Evolutionary conservation across 2,329 filamentous ascomycete species (phyloP).

Genomic region (Cytospora mali): DNA sequence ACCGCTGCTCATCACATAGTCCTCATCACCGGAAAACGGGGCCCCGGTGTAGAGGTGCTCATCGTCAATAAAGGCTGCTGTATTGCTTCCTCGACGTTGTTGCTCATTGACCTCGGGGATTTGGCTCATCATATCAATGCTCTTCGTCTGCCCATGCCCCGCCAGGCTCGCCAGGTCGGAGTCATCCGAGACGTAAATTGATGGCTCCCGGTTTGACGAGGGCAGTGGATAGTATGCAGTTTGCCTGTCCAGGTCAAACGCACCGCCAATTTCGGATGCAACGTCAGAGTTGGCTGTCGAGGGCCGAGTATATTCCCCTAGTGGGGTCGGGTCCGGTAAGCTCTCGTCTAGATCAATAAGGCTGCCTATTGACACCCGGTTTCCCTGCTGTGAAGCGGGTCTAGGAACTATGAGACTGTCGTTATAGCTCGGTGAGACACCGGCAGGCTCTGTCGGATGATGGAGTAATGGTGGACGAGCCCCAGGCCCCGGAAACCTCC

Average conservation of each 20-base stretch:
- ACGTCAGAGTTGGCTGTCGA: constrained; percentile 64
- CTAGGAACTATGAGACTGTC: constrained; percentile 40
- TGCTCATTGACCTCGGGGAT: constrained; percentile 20
- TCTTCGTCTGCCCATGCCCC: constrained; percentile 30
- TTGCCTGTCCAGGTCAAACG: constrained; percentile 67
- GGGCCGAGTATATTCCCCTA: constrained; percentile 52
- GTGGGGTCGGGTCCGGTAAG: constrained; percentile 46
- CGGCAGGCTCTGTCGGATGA: constrained; percentile 50
- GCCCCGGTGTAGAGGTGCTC: constrained; percentile 21
- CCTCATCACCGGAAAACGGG: constrained; percentile 8
- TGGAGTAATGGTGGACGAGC: constrained; percentile 48
- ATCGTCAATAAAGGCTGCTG: constrained; percentile 29
- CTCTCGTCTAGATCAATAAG: constrained; percentile 42
- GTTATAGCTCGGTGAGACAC: constrained; percentile 33
- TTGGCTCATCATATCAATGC: constrained; percentile 16
- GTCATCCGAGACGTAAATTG: constrained; percentile 38
- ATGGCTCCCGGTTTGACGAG: constrained; percentile 47
- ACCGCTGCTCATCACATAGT: constrained; percentile 10
- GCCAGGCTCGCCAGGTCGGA: constrained; percentile 49
- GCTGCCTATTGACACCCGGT: constrained; percentile 41
- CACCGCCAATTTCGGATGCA: constrained; percentile 56
- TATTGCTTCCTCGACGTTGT: constrained; percentile 4
- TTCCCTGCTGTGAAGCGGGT: constrained; percentile 32
- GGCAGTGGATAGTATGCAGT: constrained; percentile 53
- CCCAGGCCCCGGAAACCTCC: constrained; percentile 34